Percentiles rank a stretch among this genome's conserved stretches.
phyloP scores from a whole-genome alignment of 805 yeast genomes.

The Alloascoidea africana region DNA sequence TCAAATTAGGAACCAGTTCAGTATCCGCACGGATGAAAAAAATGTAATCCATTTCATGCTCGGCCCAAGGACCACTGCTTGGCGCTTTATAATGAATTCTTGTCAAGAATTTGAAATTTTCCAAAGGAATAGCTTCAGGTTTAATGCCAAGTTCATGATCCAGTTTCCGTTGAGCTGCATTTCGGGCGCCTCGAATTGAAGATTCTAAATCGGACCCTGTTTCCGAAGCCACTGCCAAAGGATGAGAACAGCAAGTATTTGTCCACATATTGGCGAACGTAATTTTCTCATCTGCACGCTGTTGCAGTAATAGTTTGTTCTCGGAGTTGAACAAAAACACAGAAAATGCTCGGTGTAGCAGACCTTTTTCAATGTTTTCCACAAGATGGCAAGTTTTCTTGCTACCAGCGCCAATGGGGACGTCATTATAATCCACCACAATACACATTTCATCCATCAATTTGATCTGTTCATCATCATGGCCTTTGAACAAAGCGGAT shows the following conservation, averaged over 20 bases:
- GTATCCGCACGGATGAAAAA: slow-evolving; percentile 53
- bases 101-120: slow-evolving; percentile 67
- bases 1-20: slow-evolving; percentile 36
- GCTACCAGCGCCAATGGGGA: slow-evolving; percentile 85
- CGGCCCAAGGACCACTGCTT: slow-evolving; percentile 80
- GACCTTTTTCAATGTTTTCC: slow-evolving; percentile 74
- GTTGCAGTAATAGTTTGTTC: slow-evolving; percentile 71
- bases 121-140: slow-evolving; percentile 37
- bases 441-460: slow-evolving; percentile 96
- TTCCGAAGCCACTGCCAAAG: slow-evolving; percentile 72
- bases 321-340: slow-evolving; percentile 82
- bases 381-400: slow-evolving; percentile 74
- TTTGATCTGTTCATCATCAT: slow-evolving; percentile 86
- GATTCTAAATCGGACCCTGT: slow-evolving; percentile 46
- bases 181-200: slow-evolving; percentile 65
- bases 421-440: slow-evolving; percentile 77
- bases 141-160: slow-evolving; percentile 88
- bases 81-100: slow-evolving; percentile 91
- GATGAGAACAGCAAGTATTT: slow-evolving; percentile 97
- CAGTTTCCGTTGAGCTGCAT: slow-evolving; percentile 85
- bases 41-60: slow-evolving; percentile 94
- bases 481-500: slow-evolving; percentile 56
- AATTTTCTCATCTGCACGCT: slow-evolving; percentile 91
- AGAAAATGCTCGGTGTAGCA: slow-evolving; percentile 90
- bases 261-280: slow-evolving; percentile 98